Evolutionary conservation across 768 basidiomycete genomes (phyloP).

Genomic region (Boletus subcaerulescens): DNA sequence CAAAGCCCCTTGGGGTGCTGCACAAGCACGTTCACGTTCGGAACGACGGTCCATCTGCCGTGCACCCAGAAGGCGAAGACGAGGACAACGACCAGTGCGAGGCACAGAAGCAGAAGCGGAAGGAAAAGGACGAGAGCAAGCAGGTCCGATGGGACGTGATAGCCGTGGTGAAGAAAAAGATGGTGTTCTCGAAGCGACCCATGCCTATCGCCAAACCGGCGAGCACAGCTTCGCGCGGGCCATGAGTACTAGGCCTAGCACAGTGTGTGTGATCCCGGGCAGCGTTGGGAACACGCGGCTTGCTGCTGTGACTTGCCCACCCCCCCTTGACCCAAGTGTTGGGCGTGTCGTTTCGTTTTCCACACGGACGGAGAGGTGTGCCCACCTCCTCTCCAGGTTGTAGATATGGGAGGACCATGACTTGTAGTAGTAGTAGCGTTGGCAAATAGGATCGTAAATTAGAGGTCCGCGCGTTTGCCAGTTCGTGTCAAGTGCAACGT

Average conservation of each 20-base stretch:
- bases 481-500: slow-evolving; percentile 28
- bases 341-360: neutral
- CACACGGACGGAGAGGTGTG: neutral
- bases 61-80: neutral
- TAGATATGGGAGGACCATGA: neutral
- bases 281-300: slow-evolving; percentile 20
- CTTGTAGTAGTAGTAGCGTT: neutral
- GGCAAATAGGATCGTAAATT: neutral
- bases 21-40: slow-evolving; percentile 27
- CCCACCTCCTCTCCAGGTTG: neutral
- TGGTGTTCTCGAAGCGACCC: slow-evolving; percentile 79
- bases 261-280: neutral
- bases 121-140: neutral
- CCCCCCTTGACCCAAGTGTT: slow-evolving; percentile 18
- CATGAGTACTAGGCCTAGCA: neutral
- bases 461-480: slow-evolving; percentile 1
- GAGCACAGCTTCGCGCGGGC: slow-evolving; percentile 20
- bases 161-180: slow-evolving; percentile 76
- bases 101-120: too few relatives aligned
- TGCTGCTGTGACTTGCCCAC: neutral
- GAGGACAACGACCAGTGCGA: neutral
- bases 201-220: slow-evolving; percentile 57
- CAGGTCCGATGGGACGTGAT: slow-evolving; percentile 54
- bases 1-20: slow-evolving; percentile 82
- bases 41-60: neutral